Evolutionary conservation across 805 yeast genomes (phyloP), one percentile per base, ranked within the genome.

Genomic region (Saccharomycopsis sp.): DNA sequence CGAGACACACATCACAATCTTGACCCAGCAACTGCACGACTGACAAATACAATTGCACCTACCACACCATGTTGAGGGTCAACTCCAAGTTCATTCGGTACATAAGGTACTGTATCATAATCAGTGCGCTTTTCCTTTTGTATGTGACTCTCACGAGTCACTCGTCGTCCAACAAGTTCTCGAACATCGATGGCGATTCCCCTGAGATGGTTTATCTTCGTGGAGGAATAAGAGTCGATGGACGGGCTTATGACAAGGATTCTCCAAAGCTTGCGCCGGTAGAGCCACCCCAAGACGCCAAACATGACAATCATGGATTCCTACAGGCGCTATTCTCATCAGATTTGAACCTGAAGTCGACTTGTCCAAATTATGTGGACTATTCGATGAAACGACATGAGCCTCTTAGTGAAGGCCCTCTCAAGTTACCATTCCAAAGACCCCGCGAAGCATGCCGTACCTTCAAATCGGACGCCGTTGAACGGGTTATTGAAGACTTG

Each of bases 381-480:
- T 89, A 85, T 66, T 78, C 94, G 0, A 68, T 76, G 57, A 60
- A 56, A 2, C 70, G 70, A 48, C 92, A 87, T 63, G 66, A 63
- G 1, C 95, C 95, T 1, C 74, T 73, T 24, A 77, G 87, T 0
- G 62, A 66, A 1, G 95, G 96, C 0, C 70, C 76, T 1, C 68
- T 79, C 53, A 64, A 69, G 44, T 73, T 84, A 59, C 89, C 96
- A 1, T 87, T 66, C 63, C 91, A 89, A 83, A 74, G 97, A 63
- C 97, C 97, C 1, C 74, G 80, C 0, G 73, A 71, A 14, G 67
- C 77, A 41, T 91, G 97, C 67, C 79, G 97, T 5, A 90, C 96
- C 0, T 90, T 89, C 68, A 62, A 60, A 2, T 85, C 91, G 0
- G 63, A 66, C 0, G 80, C 80, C 0, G 84, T 91, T 2, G 97